These are phyloP conservation scores for Phyllosticta citriasiana DNA, from an alignment of 2,329 filamentous ascomycete genomes.

Conservation along the genomic window DNA sequence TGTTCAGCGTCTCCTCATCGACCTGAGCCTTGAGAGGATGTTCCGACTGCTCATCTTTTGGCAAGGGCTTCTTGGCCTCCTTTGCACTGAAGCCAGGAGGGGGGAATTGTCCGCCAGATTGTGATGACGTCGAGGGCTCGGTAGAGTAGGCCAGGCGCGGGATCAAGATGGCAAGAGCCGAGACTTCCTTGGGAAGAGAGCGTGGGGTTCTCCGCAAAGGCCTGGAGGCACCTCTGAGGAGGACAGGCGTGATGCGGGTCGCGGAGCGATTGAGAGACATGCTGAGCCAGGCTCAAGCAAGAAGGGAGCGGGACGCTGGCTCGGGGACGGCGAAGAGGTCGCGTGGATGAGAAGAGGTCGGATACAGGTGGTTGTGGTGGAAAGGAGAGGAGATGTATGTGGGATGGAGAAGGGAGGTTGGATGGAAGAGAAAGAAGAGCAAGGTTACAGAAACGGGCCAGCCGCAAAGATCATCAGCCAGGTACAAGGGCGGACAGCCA, in stretches of 20 bases:
- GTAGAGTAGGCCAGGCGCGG: slow-evolving; percentile 46
- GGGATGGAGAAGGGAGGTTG: not conserved
- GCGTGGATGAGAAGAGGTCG: not conserved
- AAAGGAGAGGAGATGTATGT: not conserved
- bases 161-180: slow-evolving; percentile 49
- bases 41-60: slow-evolving; percentile 40
- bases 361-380: not conserved
- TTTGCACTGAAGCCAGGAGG: slow-evolving; percentile 89
- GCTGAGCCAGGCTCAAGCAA: slow-evolving; percentile 8
- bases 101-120: slow-evolving; percentile 47
- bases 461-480: slow-evolving; percentile 4
- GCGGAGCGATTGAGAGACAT: slow-evolving; percentile 39
- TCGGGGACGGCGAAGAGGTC: not conserved
- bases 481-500: not conserved
- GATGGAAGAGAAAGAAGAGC: not conserved
- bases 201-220: slow-evolving; percentile 31
- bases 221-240: slow-evolving; percentile 36
- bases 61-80: slow-evolving; percentile 74
- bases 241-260: slow-evolving; percentile 36
- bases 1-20: slow-evolving; percentile 16
- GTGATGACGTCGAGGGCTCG: slow-evolving; percentile 44
- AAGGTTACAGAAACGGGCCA: slow-evolving; percentile 6
- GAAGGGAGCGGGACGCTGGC: slow-evolving; percentile 4
- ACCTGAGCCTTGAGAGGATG: slow-evolving; percentile 15
- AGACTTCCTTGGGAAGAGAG: slow-evolving; percentile 40